Evolutionary conservation across 306 rosid species (phyloP).

Genomic region (Quercus rubra): DNA sequence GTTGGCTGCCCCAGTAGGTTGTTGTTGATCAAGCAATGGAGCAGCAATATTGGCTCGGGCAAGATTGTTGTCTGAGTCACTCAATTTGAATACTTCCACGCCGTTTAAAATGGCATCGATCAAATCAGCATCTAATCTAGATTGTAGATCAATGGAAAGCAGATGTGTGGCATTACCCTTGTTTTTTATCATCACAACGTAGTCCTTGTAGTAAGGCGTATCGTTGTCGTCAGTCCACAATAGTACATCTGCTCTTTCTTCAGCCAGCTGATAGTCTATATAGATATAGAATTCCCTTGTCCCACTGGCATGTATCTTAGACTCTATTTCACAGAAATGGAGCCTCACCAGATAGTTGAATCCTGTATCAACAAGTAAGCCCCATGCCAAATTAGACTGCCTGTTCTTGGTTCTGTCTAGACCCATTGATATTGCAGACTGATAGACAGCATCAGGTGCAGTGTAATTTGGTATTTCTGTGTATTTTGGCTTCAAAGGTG

Average conservation of each 20-base stretch:
- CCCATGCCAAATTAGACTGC: conserved; percentile 30
- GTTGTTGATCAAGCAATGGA: neutral
- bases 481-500: neutral
- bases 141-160: neutral
- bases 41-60: neutral
- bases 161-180: conserved; percentile 25
- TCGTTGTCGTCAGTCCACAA: neutral
- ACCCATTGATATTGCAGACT: conserved; percentile 1
- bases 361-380: conserved; percentile 36
- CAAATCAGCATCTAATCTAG: fast-evolving
- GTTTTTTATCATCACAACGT: neutral
- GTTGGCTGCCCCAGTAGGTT: neutral
- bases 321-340: neutral
- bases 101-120: conserved; percentile 21
- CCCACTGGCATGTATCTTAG: neutral
- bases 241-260: neutral
- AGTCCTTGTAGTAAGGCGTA: neutral
- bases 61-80: neutral
- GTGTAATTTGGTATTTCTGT: conserved; percentile 4
- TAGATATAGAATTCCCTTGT: neutral
- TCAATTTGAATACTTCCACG: conserved; percentile 26
- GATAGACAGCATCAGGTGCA: conserved; percentile 32
- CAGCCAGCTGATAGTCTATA: neutral
- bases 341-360: conserved; percentile 46
- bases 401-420: neutral